Conservation (phyloP, 1,284 basidiomycete species). For the Leccinum pachyderme region DNA sequence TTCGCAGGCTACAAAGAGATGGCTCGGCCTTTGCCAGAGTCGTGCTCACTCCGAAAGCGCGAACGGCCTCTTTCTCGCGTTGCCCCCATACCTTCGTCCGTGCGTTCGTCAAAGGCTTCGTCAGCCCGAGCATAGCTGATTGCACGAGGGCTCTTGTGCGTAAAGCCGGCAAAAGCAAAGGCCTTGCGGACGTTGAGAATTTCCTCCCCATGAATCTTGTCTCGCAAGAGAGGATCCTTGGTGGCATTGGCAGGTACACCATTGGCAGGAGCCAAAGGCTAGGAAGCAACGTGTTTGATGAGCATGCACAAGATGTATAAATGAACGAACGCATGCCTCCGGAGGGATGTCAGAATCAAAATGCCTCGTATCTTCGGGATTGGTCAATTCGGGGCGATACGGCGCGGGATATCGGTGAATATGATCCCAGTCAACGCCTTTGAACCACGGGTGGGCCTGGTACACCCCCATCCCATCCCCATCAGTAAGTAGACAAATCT, state of each 20-base stretch:
- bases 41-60: slow-evolving; percentile 54
- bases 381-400: slow-evolving; percentile 79
- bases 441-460: slow-evolving; percentile 85
- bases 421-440: slow-evolving; percentile 80
- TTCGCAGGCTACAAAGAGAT: slow-evolving; percentile 64
- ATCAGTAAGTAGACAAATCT: slow-evolving; percentile 24
- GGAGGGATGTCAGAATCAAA: slow-evolving; percentile 92
- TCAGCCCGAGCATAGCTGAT: slow-evolving; percentile 74
- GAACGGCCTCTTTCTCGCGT: slow-evolving; percentile 60
- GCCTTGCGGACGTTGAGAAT: slow-evolving; percentile 90
- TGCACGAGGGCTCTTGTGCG: slow-evolving; percentile 79
- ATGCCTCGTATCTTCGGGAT: slow-evolving; percentile 84
- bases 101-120: slow-evolving; percentile 60
- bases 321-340: slow-evolving; percentile 59
- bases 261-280: slow-evolving; percentile 89
- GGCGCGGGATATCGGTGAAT: slow-evolving; percentile 82
- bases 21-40: slow-evolving; percentile 65
- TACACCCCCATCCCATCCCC: slow-evolving; percentile 11
- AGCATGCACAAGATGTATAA: slow-evolving; percentile 21
- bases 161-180: slow-evolving; percentile 87
- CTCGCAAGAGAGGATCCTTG: slow-evolving; percentile 82
- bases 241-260: slow-evolving; percentile 81
- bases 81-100: slow-evolving; percentile 47
- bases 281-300: slow-evolving; percentile 35
- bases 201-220: slow-evolving; percentile 81